A percentile compares a stretch with the other conserved stretches of the same genome.
These are phyloP conservation scores for Artemisia argyi DNA, from an alignment of 129 eudicot genomes.

Conservation along the genomic window DNA sequence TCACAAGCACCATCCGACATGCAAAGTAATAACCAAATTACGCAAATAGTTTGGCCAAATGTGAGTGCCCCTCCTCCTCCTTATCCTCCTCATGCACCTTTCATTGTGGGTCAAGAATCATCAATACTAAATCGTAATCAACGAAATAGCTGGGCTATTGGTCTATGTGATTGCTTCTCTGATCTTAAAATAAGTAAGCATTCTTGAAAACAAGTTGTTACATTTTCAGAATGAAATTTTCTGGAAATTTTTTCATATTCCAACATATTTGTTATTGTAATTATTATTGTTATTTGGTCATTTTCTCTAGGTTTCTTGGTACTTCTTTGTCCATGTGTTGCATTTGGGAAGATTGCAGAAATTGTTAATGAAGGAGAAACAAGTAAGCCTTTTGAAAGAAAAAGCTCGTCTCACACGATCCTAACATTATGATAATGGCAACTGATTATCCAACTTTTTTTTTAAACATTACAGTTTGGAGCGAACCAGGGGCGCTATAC, in stretches of 20 bases:
- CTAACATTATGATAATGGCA: not conserved
- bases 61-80: constrained; percentile 23
- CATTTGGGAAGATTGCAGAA: constrained; percentile 41
- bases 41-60: constrained; percentile 27
- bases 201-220: not conserved
- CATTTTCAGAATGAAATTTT: not conserved
- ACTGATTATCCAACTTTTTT: not conserved
- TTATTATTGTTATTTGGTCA: not conserved
- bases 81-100: constrained; percentile 24
- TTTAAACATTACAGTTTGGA: constrained; percentile 19
- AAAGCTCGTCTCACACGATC: not conserved
- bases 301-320: constrained; percentile 27
- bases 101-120: constrained; percentile 15
- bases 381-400: constrained; percentile 20
- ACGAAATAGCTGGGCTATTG: constrained; percentile 30
- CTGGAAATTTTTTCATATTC: not conserved
- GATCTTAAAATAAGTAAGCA: constrained; percentile 30
- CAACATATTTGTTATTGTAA: not conserved
- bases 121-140: constrained; percentile 17
- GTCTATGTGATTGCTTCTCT: constrained; percentile 36
- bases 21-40: constrained; percentile 18
- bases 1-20: constrained; percentile 21
- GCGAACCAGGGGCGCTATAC: constrained; percentile 34
- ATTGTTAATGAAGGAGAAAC: constrained; percentile 43
- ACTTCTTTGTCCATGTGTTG: constrained; percentile 43